Evolutionary conservation across 768 basidiomycete genomes (phyloP).

Genomic region (Phaeolepiota aurea): DNA sequence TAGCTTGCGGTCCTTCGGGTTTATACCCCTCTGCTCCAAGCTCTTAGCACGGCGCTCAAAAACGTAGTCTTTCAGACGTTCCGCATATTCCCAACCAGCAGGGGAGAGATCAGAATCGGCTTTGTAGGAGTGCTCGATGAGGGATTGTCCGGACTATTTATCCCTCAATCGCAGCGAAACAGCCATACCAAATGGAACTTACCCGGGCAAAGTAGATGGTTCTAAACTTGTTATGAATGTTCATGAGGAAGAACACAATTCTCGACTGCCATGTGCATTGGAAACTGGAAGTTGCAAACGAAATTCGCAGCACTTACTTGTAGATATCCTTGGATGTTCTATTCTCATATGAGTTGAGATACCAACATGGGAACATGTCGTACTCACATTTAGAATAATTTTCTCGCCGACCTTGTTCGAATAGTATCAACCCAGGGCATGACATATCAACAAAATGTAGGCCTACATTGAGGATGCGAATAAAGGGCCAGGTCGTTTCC

Average conservation of each 20-base stretch:
- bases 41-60: constrained; percentile 73
- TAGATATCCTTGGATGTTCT: constrained; percentile 85
- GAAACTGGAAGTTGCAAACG: not conserved
- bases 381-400: constrained; percentile 80
- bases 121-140: constrained; percentile 98
- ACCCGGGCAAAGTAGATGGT: constrained; percentile 97
- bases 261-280: constrained; percentile 58
- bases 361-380: not conserved
- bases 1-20: constrained; percentile 49
- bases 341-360: not conserved
- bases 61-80: constrained; percentile 84
- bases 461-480: constrained; percentile 83
- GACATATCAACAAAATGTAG: not conserved
- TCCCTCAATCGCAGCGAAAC: no score
- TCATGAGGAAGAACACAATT: constrained; percentile 99
- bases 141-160: constrained; percentile 95
- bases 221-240: constrained; percentile 89
- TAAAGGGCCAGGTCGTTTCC: constrained; percentile 87
- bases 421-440: not conserved
- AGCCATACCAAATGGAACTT: no score
- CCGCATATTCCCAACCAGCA: constrained; percentile 93
- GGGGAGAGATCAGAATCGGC: constrained; percentile 96
- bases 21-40: constrained; percentile 61
- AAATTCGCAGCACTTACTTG: constrained; percentile 39
- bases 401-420: constrained; percentile 92